Percentiles rank a stretch among this genome's conserved stretches.
phyloP scores from a whole-genome alignment of 768 basidiomycete genomes.

The Phaeotremella skinneri region DNA sequence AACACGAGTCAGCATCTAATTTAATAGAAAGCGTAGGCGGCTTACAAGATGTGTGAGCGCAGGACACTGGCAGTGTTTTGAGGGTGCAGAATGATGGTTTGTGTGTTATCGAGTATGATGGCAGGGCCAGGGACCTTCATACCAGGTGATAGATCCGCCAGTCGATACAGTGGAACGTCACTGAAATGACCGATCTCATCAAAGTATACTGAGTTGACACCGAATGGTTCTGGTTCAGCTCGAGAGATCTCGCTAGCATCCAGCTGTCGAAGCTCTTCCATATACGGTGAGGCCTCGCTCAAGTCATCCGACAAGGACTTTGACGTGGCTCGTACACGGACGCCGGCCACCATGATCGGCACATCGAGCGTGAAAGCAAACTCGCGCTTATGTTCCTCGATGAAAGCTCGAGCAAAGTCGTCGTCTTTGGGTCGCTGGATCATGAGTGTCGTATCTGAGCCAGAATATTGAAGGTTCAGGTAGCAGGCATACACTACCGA shows the following conservation, averaged over 20 bases:
- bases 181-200: conserved; percentile 28
- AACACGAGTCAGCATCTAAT: conserved; percentile 7
- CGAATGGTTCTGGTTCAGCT: conserved; percentile 18
- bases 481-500: background rate
- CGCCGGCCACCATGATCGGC: conserved; percentile 69
- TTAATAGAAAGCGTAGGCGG: conserved; percentile 1
- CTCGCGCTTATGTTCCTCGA: conserved; percentile 72
- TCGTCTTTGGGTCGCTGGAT: conserved; percentile 58
- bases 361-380: conserved; percentile 86
- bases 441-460: conserved; percentile 77
- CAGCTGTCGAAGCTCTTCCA: conserved; percentile 26
- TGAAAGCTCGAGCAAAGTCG: conserved; percentile 77
- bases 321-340: conserved; percentile 15
- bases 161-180: conserved; percentile 27
- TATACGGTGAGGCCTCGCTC: conserved; percentile 22
- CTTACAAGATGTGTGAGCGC: conserved; percentile 28
- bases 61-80: conserved; percentile 34
- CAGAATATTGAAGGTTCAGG: background rate
- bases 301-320: conserved; percentile 16
- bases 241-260: conserved; percentile 9
- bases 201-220: conserved; percentile 29
- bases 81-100: conserved; percentile 62
- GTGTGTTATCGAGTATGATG: conserved; percentile 89
- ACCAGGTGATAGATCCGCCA: conserved; percentile 38
- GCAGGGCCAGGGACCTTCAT: conserved; percentile 77